Conservation (phyloP, 2,329 filamentous ascomycete species). For the Aspergillus sp. region DNA sequence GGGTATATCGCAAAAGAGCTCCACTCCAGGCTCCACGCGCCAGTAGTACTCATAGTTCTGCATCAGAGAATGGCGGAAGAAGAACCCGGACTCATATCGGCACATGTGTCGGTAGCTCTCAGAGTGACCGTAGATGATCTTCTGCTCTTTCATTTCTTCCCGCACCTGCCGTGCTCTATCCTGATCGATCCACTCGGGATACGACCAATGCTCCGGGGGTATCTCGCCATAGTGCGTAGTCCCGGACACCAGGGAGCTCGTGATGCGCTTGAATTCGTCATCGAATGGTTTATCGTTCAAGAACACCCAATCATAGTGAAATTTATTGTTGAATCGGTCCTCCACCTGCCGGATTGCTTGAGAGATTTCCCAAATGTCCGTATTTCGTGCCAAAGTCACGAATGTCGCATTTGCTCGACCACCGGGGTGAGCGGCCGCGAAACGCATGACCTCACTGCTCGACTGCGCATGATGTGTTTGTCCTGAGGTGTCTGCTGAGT, state of each 20-base stretch:
- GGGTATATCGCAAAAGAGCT: conserved; percentile 93
- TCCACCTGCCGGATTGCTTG: conserved; percentile 95
- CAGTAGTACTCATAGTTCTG: conserved; percentile 99
- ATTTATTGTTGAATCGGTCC: conserved; percentile 96
- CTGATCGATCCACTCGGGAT: conserved; percentile 93
- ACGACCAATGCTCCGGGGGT: conserved; percentile 92
- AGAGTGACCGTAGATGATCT: conserved; percentile 98
- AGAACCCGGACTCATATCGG: conserved; percentile 98
- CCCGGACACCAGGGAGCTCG: conserved; percentile 85
- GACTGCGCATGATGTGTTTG: conserved; percentile 17
- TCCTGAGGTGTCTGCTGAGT: conserved; percentile 21
- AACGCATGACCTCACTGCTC: conserved; percentile 18
- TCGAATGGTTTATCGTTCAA: conserved; percentile 96
- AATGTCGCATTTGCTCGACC: conserved; percentile 96
- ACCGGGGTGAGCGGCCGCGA: conserved; percentile 59
- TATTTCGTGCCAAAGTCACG: conserved; percentile 91
- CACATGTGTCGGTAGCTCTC: conserved; percentile 99
- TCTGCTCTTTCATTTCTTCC: conserved; percentile 89
- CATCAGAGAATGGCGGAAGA: conserved; percentile 94
- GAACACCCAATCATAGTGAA: conserved; percentile 99
- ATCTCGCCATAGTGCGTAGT: conserved; percentile 91
- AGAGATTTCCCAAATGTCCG: conserved; percentile 94
- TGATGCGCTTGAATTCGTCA: conserved; percentile 90
- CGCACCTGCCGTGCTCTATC: conserved; percentile 88
- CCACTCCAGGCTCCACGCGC: conserved; percentile 96